A percentile compares a stretch with the other conserved stretches of the same genome.
Conservation (phyloP, 2,329 filamentous ascomycete species). For the Fusarium buharicum region DNA sequence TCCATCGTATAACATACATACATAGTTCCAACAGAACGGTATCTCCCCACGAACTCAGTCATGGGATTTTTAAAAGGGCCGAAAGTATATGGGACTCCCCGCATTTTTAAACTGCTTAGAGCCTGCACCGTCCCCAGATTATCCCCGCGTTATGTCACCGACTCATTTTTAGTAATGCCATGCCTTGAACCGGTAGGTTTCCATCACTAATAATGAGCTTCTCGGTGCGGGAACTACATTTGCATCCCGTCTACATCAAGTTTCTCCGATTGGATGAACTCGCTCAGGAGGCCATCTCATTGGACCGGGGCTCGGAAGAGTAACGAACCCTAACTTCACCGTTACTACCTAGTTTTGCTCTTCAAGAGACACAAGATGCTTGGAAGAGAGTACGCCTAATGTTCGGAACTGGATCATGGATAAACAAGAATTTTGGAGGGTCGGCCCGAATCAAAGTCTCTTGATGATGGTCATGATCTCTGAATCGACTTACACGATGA, state of each 20-base stretch:
- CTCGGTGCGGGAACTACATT: background rate
- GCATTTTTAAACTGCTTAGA: slow-evolving; percentile 33
- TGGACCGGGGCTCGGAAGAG: background rate
- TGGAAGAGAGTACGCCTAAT: background rate
- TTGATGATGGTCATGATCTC: slow-evolving; percentile 9
- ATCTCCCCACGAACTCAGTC: slow-evolving; percentile 4
- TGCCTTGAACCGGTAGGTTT: slow-evolving; percentile 3
- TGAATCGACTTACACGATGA: slow-evolving; percentile 8
- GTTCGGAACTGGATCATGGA: slow-evolving; percentile 4
- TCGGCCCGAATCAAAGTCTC: slow-evolving; percentile 28
- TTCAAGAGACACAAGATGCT: background rate
- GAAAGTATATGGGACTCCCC: slow-evolving; percentile 29
- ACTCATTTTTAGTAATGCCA: slow-evolving; percentile 12
- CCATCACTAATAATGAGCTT: slow-evolving; percentile 4
- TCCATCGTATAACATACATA: background rate
- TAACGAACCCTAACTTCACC: background rate
- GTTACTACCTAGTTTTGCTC: background rate
- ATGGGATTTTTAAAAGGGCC: slow-evolving; percentile 34
- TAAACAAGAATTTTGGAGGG: background rate
- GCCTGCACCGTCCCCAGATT: slow-evolving; percentile 32
- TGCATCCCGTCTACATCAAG: background rate
- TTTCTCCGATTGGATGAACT: background rate
- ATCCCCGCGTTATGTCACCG: slow-evolving; percentile 23
- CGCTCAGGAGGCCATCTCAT: background rate
- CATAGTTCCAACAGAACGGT: background rate